These are phyloP conservation scores for Microthlaspi erraticum DNA, from an alignment of 345 rosid genomes.

Conservation along the genomic window DNA sequence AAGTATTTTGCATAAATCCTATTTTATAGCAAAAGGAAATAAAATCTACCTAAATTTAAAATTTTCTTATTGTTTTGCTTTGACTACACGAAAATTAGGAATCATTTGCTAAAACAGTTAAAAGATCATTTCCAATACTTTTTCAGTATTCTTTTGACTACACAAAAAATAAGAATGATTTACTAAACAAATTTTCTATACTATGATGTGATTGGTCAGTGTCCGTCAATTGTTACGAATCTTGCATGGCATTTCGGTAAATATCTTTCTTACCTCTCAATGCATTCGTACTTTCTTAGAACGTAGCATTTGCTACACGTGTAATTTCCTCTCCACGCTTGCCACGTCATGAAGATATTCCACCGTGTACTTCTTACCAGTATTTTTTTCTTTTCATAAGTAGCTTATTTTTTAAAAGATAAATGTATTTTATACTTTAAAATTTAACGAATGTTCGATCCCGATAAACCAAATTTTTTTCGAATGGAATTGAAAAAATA, in stretches of 20 bases:
- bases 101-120: neutral
- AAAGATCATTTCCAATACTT: no score
- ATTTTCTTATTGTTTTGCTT: neutral
- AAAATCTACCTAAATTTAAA: slow-evolving; percentile 30
- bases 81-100: slow-evolving; percentile 8
- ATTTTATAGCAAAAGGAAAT: slow-evolving; percentile 24
- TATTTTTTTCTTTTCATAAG: neutral
- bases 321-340: slow-evolving; percentile 27
- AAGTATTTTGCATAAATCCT: slow-evolving; percentile 9
- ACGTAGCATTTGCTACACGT: slow-evolving; percentile 13
- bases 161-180: neutral
- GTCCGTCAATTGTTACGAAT: slow-evolving; percentile 6
- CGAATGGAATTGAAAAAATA: no score
- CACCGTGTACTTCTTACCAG: neutral
- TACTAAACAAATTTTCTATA: neutral
- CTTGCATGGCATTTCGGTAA: neutral
- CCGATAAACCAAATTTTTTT: no score
- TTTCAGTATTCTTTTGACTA: slow-evolving; percentile 23
- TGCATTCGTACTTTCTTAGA: neutral
- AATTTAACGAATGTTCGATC: no score
- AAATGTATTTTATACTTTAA: no score
- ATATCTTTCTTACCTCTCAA: neutral
- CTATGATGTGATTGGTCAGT: slow-evolving; percentile 31
- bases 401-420: no score
- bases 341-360: slow-evolving; percentile 8